phyloP scores from a whole-genome alignment of 495 filamentous ascomycete species.

The Hypoxylon intermedium region DNA sequence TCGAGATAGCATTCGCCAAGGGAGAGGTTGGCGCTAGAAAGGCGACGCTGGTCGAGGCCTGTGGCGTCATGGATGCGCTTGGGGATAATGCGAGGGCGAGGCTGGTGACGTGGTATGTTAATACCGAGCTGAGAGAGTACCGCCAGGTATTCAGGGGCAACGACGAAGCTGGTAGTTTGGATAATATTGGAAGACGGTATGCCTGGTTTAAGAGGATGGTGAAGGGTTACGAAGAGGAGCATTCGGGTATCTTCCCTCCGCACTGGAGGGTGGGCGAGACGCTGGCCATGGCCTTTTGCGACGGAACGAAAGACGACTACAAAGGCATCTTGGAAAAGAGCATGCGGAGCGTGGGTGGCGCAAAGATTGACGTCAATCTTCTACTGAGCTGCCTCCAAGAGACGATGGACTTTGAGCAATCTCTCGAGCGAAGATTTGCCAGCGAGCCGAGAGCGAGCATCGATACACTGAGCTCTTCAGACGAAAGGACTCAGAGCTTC shows the following conservation, averaged over 20 bases:
- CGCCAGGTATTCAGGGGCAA: constrained; percentile 93
- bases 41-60: constrained; percentile 80
- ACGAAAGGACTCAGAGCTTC: constrained; percentile 79
- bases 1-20: constrained; percentile 93
- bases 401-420: constrained; percentile 96
- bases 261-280: constrained; percentile 91
- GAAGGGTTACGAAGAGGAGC: constrained; percentile 95
- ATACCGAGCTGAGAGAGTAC: constrained; percentile 95
- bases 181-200: constrained; percentile 94
- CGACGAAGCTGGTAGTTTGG: constrained; percentile 94
- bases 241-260: constrained; percentile 84
- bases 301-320: constrained; percentile 94
- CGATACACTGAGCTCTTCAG: constrained; percentile 83
- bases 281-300: constrained; percentile 91
- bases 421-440: constrained; percentile 82
- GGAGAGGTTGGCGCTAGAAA: constrained; percentile 76
- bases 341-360: constrained; percentile 77
- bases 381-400: constrained; percentile 92
- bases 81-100: constrained; percentile 86
- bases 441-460: constrained; percentile 82
- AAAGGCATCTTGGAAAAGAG: constrained; percentile 88
- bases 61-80: constrained; percentile 91
- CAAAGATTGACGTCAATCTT: constrained; percentile 88
- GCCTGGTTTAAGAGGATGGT: constrained; percentile 96
- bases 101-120: constrained; percentile 95